These are phyloP conservation scores for Atkinsonella texensis DNA, from an alignment of 2,329 filamentous ascomycete species.

Conservation along the genomic window DNA sequence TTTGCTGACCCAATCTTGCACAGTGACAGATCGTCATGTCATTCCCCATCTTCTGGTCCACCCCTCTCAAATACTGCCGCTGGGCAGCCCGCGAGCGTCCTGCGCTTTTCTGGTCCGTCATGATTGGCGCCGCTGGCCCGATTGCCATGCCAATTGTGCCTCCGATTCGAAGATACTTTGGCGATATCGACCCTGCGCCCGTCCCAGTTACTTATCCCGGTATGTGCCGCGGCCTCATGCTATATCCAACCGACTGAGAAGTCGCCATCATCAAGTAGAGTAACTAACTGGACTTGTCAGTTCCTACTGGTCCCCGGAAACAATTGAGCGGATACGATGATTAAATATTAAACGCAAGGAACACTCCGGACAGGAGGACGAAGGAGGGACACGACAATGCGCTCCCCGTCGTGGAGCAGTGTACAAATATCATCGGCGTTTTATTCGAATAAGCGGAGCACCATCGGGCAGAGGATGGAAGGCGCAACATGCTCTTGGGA, in stretches of 20 bases:
- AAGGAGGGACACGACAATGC: not conserved
- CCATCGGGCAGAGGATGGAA: not conserved
- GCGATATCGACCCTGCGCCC: slow-evolving; percentile 57
- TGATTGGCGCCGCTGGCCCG: slow-evolving; percentile 64
- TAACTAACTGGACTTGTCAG: slow-evolving; percentile 21
- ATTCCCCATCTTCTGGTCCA: slow-evolving; percentile 68
- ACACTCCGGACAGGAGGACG: too few relatives aligned
- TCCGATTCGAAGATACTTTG: slow-evolving; percentile 58
- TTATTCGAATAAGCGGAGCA: not conserved
- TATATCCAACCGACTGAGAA: not conserved
- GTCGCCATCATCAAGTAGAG: not conserved
- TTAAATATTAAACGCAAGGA: slow-evolving; percentile 14
- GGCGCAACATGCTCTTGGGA: not conserved
- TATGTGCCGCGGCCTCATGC: slow-evolving; percentile 35
- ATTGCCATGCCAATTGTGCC: slow-evolving; percentile 58
- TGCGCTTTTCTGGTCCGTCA: slow-evolving; percentile 77
- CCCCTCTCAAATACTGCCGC: slow-evolving; percentile 71
- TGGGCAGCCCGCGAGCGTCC: slow-evolving; percentile 85
- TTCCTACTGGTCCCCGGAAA: slow-evolving; percentile 48
- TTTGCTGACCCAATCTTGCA: not conserved
- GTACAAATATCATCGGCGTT: slow-evolving; percentile 7
- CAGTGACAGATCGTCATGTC: slow-evolving; percentile 38
- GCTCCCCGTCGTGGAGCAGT: not conserved
- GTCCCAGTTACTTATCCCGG: slow-evolving; percentile 89
- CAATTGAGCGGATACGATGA: slow-evolving; percentile 50